Evolutionary conservation across 768 basidiomycete species (phyloP).

Genomic region (Dendrothele bispora): DNA sequence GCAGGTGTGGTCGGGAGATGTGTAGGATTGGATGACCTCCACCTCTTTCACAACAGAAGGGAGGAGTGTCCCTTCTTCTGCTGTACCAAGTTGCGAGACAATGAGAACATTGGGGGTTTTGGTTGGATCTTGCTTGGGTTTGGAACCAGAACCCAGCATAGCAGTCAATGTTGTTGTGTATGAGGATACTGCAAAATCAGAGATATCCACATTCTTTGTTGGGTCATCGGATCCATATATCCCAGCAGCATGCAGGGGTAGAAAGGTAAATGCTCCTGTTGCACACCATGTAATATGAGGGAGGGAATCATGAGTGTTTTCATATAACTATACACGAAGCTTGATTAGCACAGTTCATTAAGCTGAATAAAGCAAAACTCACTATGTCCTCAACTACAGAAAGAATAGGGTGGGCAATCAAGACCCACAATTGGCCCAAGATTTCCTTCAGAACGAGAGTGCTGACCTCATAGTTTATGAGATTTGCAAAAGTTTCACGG

Average conservation of each 20-base stretch:
- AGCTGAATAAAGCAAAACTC: not conserved
- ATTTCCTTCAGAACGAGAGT: too few relatives aligned
- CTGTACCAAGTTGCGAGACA: not conserved
- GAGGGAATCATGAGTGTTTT: not conserved
- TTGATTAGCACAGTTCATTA: not conserved
- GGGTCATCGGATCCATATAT: slow-evolving; percentile 12
- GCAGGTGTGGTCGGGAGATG: not conserved
- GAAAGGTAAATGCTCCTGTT: slow-evolving; percentile 24
- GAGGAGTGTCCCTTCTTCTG: slow-evolving; percentile 3
- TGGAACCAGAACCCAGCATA: slow-evolving; percentile 7
- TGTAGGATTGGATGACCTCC: not conserved
- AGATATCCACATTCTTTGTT: slow-evolving; percentile 4
- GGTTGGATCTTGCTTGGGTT: not conserved
- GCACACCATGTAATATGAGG: slow-evolving; percentile 21
- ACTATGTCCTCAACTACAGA: not conserved
- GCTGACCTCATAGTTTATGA: too few relatives aligned
- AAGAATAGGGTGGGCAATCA: too few relatives aligned
- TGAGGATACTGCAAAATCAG: slow-evolving; percentile 25
- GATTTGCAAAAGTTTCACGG: too few relatives aligned
- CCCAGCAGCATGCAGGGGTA: slow-evolving; percentile 35
- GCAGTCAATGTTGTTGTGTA: slow-evolving; percentile 26
- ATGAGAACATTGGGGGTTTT: not conserved
- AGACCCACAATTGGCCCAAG: too few relatives aligned
- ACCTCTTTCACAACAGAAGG: not conserved
- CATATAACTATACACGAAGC: not conserved